Evolutionary conservation across 768 basidiomycete genomes (phyloP), one percentile per base, ranked within the genome.

Genomic region (Tricholoma bakamatsutake): DNA sequence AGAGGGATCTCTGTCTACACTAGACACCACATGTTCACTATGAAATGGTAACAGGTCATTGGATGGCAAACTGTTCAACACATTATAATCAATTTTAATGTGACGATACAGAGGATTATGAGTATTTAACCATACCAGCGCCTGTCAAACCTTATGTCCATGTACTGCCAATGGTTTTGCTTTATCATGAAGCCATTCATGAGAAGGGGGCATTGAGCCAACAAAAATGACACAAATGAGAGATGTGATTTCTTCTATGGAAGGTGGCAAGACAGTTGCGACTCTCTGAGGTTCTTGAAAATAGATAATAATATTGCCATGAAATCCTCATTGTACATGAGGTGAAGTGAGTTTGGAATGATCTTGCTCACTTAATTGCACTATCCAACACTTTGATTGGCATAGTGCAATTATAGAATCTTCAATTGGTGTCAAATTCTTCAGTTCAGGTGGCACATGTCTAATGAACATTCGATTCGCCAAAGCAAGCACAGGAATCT

Each of bases 371-470:
- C 21, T 24, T 24, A 24, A 24, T 24, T 24, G 71, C 4, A 77
- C 52, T 18, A 77, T 64, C 64, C 67, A 73, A 48, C 62, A 67
- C 48, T 73, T 75, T 0, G 74, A 65, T 0, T 69, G 62, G 57
- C 71, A 75, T 6, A 60, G 57, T 0, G 72, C 64, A 47, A 77
- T 74, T 67, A 76, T 74, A 0, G 69, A 62, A 59, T 76, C 73
- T 54, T 77, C 73, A 8, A 77, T 64, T n/a, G 68, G 52, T 1
- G 69, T 72, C 2, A 77, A 45, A 50, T 71, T 64, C 13, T 60
- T 45, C n/a, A 77, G 52, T 27, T 60, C 65, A 12, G 52, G 18
- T 0, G 73, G 74, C 2, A 73, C 59, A 5, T 34, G 12, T 7
- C 74, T 73, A 1, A 75, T 5, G 47, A 55, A 68, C 7, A 62